Conservation (phyloP, 2,329 filamentous ascomycete species). For the Xylariaceae sp. region DNA sequence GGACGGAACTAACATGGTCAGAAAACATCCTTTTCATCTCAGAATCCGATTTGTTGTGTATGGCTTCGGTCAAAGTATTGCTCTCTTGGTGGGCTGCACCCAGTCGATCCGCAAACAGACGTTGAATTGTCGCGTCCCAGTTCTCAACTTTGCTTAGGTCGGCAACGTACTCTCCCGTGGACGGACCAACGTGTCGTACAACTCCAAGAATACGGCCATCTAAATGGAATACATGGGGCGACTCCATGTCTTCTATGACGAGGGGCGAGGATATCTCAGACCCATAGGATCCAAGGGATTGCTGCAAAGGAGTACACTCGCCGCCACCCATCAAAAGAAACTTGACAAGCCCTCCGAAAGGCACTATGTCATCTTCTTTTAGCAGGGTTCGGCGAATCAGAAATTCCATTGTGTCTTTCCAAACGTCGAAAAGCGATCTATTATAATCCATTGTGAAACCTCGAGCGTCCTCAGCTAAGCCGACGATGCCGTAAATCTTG, state of each 20-base stretch:
- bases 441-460: slow-evolving; percentile 29
- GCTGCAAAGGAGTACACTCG: background rate
- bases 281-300: slow-evolving; percentile 2
- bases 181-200: slow-evolving; percentile 7
- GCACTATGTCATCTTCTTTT: slow-evolving; percentile 2
- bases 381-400: slow-evolving; percentile 11
- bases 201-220: slow-evolving; percentile 4
- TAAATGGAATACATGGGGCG: slow-evolving; percentile 1
- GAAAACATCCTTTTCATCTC: background rate
- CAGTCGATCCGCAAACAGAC: slow-evolving; percentile 1
- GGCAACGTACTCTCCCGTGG: background rate
- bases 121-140: slow-evolving; percentile 8
- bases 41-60: background rate
- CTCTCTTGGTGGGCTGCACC: slow-evolving; percentile 7
- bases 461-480: slow-evolving; percentile 25
- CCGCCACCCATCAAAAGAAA: slow-evolving; percentile 3
- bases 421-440: slow-evolving; percentile 26
- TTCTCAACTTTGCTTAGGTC: background rate
- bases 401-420: slow-evolving; percentile 28
- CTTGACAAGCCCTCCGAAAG: slow-evolving; percentile 7
- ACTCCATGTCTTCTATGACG: background rate
- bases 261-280: background rate
- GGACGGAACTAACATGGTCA: slow-evolving; percentile 4
- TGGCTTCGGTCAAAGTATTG: background rate
- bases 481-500: slow-evolving; percentile 32